phyloP scores from a whole-genome alignment of 352 stramenopile species.

The Lagenidium sp. region DNA sequence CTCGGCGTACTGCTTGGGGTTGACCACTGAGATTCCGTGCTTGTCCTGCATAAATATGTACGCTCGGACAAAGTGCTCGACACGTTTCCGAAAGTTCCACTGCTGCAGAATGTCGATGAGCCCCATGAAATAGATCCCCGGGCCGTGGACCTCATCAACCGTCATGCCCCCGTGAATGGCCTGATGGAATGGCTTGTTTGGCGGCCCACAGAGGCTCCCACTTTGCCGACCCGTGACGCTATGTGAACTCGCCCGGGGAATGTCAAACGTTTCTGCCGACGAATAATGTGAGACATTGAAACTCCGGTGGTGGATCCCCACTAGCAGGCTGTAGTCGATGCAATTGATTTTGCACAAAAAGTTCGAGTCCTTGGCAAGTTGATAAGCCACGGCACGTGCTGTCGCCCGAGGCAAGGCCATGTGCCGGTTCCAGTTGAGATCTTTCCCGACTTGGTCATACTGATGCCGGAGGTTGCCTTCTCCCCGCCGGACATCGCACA shows the following conservation, averaged over 20 bases:
- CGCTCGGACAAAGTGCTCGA: conserved; percentile 79
- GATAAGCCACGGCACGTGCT: conserved; percentile 42
- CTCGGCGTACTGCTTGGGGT: conserved; percentile 61
- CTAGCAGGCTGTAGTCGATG: conserved; percentile 94
- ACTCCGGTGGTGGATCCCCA: conserved; percentile 90
- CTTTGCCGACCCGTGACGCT: conserved; percentile 6
- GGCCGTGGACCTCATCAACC: conserved; percentile 81
- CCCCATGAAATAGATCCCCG: conserved; percentile 92
- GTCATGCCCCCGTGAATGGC: conserved; percentile 50
- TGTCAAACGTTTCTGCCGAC: conserved; percentile 36
- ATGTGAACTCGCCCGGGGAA: conserved; percentile 14
- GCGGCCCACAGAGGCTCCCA: conserved; percentile 12
- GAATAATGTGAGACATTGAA: conserved; percentile 73
- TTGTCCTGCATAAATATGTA: conserved; percentile 65
- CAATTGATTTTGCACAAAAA: conserved; percentile 91
- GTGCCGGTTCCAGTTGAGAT: conserved; percentile 80
- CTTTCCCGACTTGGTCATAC: conserved; percentile 77
- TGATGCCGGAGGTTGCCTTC: conserved; percentile 64
- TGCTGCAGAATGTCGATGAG: conserved; percentile 95
- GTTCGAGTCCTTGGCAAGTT: conserved; percentile 81
- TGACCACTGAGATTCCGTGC: conserved; percentile 66
- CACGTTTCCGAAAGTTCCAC: conserved; percentile 89
- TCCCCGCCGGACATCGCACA: conserved; percentile 45
- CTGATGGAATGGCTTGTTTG: conserved; percentile 40
- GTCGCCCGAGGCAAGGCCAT: conserved; percentile 54